Base-by-base conservation (phyloP, 257 asterid species). In the Mentha longifolia region DNA sequence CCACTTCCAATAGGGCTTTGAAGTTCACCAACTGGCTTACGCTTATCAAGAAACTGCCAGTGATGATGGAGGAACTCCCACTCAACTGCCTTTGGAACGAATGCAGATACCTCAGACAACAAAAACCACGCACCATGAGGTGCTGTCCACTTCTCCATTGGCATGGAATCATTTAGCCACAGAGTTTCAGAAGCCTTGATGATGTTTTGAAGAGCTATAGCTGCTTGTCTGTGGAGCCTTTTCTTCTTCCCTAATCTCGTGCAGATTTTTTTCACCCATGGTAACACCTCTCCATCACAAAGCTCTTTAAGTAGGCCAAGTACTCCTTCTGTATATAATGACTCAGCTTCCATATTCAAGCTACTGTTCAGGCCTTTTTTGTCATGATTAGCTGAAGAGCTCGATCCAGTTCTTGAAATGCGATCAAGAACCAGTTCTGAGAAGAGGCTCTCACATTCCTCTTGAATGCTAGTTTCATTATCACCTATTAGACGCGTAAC, bases 121-220 rank as follows among this genome's bases (percentile, higher is more conserved):
- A 94, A 76, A 84, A 94, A 86, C 99, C 99, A 94, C n/a, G 93
- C 84, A 65, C 99, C 99, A 12, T 87, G 86, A 33, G 99, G 99
- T 9, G 99, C 98, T 56, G 91, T 87, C 99, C 99, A 94, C 74
- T 89, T 91, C 78, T 85, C 93, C 35, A 89, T 86, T 33, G 92
- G 76, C 88, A 70, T 75, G 57, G 85, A 80, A 17, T 58, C 69
- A 31, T 82, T 80, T 70, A 85, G 70, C 95, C 99, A 91, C 45
- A 59, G 78, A 6, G 84, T 77, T 80, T 94, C 98, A 3, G 99
- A 91, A 61, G 80, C 61, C 49, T 65, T 80, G 57, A 94, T 89
- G 70, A 94, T 86, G 55, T 78, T 87, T 79, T 88, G 97, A 79
- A 94, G 97, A 54, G 96, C 76, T 5, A 71, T 76, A 30, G 86